Evolutionary conservation across 176 grass and related monocot species (phyloP), one percentile per base, ranked within the genome.

Genomic region (Metroxylon sagu): DNA sequence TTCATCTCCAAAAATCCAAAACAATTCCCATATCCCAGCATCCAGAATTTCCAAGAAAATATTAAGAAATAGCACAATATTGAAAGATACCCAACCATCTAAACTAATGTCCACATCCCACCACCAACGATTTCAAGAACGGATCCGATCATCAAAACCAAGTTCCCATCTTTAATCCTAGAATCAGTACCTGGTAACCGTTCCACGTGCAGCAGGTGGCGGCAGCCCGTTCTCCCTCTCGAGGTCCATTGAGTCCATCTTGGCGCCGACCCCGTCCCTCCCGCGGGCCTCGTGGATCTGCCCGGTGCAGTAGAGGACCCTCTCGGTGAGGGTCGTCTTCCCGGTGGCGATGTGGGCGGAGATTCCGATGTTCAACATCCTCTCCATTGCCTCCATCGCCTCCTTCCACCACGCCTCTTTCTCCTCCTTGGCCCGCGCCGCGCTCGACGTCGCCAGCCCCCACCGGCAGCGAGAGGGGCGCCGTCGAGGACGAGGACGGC

Each of bases 181-280:
- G 35, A 39, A 39, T 10, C 35, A 62, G 15, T 18, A 90, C 86
- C 78, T 90, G 93, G 79, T 91, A 91, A 1, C 71, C 93, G 27
- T 85, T 97, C 93, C 93, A 97, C 61, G 84, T 88, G 72, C 87
- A 97, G 84, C 88, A 97, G 29, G 93, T 91, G 17, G 93, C 93
- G 35, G 93, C 93, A 5, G 93, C 91, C 71, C 91, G 93, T 97
- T 97, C 56, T 91, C 84, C 31, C 87, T 83, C 84, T 97, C 93
- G 10, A 97, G 85, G 74, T 97, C 93, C 87, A 97, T 91, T 61
- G 87, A 97, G 68, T 97, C 93, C 87, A 97, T 97, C 78, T 97
- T 97, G 1, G 93, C 87, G 5, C 87, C 92, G 10, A 97, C 87
- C 5, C 87, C 92, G 35, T 97, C 92, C 30, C 78, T 69, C 26